These are phyloP conservation scores for Verticillium albo-atrum DNA, from an alignment of 2,329 filamentous ascomycete genomes.

Conservation along the genomic window DNA sequence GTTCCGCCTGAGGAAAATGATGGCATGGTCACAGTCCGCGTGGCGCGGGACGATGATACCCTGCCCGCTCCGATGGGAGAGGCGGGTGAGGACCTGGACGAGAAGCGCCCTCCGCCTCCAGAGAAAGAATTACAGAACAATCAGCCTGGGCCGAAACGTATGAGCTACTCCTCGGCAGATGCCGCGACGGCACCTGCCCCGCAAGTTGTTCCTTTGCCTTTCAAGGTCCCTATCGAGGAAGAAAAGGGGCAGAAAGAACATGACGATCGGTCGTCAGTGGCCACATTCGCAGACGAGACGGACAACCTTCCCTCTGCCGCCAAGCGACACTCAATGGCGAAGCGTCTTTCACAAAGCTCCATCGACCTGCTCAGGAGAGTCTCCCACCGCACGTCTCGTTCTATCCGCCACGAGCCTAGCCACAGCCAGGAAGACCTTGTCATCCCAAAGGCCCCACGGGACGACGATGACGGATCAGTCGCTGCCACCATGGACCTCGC, in stretches of 20 bases:
- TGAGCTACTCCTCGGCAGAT: background rate
- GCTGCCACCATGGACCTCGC: constrained; percentile 54
- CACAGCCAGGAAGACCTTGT: constrained; percentile 45
- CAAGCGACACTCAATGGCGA: constrained; percentile 35
- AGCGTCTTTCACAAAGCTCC: constrained; percentile 45
- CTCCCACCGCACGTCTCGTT: constrained; percentile 21
- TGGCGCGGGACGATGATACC: constrained; percentile 42
- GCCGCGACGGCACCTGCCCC: constrained; percentile 36
- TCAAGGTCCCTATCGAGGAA: constrained; percentile 49
- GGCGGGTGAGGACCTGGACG: constrained; percentile 19
- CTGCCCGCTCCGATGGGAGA: constrained; percentile 4
- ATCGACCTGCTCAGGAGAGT: constrained; percentile 30
- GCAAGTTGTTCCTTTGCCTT: constrained; percentile 60
- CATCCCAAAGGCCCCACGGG: constrained; percentile 20
- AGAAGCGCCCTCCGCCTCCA: constrained; percentile 18
- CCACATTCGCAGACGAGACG: constrained; percentile 63
- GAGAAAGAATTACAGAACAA: background rate
- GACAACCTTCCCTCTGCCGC: constrained; percentile 24
- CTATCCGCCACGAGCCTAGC: constrained; percentile 16
- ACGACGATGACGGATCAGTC: constrained; percentile 47
- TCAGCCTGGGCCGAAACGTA: background rate
- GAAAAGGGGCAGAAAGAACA: constrained; percentile 32
- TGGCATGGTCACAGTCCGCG: constrained; percentile 47
- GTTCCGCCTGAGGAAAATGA: constrained; percentile 34
- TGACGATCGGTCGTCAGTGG: constrained; percentile 61